Percentiles rank a stretch among this genome's conserved stretches.
Evolutionary conservation across 441 rosid species (phyloP).

Genomic region (Populus tomentosa): DNA sequence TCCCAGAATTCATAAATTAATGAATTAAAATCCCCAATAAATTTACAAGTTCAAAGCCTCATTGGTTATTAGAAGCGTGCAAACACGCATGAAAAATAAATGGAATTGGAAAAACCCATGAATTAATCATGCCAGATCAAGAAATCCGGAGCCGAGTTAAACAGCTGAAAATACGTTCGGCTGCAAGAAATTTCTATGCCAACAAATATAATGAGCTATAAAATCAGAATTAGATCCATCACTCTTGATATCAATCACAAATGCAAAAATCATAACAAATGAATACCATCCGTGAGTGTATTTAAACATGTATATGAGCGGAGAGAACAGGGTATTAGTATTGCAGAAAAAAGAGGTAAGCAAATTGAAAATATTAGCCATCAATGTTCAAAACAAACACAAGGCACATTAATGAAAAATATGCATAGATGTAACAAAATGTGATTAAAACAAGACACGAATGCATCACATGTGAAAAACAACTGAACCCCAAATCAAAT

Average conservation of each 20-base stretch:
- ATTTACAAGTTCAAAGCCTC: not conserved
- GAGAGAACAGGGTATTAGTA: not conserved
- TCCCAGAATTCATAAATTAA: not conserved
- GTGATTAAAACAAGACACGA: not conserved
- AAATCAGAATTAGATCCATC: not conserved
- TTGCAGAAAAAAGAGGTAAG: not conserved
- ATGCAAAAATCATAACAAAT: not conserved
- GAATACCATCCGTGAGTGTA: not conserved
- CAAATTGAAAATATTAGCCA: not conserved
- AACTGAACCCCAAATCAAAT: constrained; percentile 3
- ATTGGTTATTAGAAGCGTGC: not conserved
- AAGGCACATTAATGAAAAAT: not conserved
- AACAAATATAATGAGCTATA: not conserved
- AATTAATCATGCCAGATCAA: constrained; percentile 1
- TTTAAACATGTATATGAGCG: not conserved
- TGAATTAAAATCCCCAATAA: not conserved
- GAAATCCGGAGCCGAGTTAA: constrained; percentile 1
- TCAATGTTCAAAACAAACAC: not conserved
- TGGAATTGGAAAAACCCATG: not conserved
- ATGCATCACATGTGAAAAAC: not conserved
- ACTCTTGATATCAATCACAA: not conserved
- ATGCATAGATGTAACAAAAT: not conserved
- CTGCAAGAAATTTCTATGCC: not conserved
- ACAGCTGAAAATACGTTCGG: not conserved
- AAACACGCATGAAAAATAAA: not conserved